Base-by-base conservation (phyloP, 768 basidiomycete genomes). In the Lentinula sp. region DNA sequence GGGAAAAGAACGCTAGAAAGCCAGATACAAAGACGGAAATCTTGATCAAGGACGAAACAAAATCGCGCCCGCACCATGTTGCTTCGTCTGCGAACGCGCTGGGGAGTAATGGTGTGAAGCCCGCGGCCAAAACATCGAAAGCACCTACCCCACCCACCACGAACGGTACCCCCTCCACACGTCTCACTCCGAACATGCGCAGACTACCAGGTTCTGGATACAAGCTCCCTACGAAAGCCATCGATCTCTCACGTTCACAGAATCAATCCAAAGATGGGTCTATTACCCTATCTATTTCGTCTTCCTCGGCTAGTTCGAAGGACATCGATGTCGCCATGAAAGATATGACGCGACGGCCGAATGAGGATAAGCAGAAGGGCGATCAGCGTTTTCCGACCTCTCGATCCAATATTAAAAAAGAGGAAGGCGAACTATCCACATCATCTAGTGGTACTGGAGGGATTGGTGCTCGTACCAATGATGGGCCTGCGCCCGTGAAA, bases 141-240 rank as follows among this genome's bases (percentile, higher is more conserved):
- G 12, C 59, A 33, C 46, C 59, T 12, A 32, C 59, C 16, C 43
- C 56, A 16, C 15, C 42, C 33, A 57, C 10, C 23, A 33, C 13
- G 5, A n/a, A 43, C 23, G 15, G 16, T 20, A 43, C 64, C 39
- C 23, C 56, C n/a, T 66, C 77, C 46, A 35, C 36, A 3, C 59
- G 49, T 7, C 50, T 50, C 12, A 46, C 58, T 41, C 49, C 59
- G 6, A 60, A 66, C 2, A 61, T 67, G 8, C 71, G 77, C 52
- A 76, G 78, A 37, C 60, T 72, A 12, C 82, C 82, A 33, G 82
- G 83, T 0, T 83, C 83, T 4, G 82, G 81, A 3, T 82, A 74
- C 65, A 75, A 73, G 61, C 73, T 70, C 28, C 55, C 41, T 43
- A 41, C 37, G 6, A 76, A 76, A 32, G 73, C 73, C 58, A 55